Evolutionary conservation across 148 eudicot genomes (phyloP).

Genomic region (Persicaria maculosa): DNA sequence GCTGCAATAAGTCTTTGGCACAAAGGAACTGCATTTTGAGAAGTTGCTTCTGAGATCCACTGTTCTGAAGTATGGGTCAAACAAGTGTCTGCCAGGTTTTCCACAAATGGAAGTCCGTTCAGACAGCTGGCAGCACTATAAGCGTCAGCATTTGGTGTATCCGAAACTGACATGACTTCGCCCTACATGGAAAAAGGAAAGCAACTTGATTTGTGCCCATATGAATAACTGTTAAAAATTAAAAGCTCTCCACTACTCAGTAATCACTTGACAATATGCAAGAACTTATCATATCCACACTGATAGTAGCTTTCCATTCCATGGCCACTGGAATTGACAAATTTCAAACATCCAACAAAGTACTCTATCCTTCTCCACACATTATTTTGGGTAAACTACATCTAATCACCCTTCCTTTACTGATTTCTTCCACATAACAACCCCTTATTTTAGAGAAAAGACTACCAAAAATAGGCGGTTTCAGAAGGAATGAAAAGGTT

Average conservation of each 20-base stretch:
- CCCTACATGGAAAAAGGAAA: not conserved
- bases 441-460: no score
- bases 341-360: not conserved
- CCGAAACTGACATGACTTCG: no score
- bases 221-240: not conserved
- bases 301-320: not conserved
- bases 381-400: no score
- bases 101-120: not conserved
- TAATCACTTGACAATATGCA: not conserved
- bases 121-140: not conserved
- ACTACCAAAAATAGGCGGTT: no score
- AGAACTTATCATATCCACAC: not conserved
- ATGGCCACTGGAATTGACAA: not conserved
- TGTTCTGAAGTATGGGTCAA: constrained; percentile 4
- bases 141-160: not conserved
- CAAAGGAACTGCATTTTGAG: constrained; percentile 25
- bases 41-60: constrained; percentile 13
- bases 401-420: no score
- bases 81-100: not conserved
- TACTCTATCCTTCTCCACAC: not conserved
- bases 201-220: not conserved
- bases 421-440: no score
- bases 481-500: not conserved
- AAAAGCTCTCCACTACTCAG: not conserved
- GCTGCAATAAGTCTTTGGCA: constrained; percentile 52